Evolutionary conservation across 805 yeast genomes (phyloP).

Genomic region (Candida insectorum): DNA sequence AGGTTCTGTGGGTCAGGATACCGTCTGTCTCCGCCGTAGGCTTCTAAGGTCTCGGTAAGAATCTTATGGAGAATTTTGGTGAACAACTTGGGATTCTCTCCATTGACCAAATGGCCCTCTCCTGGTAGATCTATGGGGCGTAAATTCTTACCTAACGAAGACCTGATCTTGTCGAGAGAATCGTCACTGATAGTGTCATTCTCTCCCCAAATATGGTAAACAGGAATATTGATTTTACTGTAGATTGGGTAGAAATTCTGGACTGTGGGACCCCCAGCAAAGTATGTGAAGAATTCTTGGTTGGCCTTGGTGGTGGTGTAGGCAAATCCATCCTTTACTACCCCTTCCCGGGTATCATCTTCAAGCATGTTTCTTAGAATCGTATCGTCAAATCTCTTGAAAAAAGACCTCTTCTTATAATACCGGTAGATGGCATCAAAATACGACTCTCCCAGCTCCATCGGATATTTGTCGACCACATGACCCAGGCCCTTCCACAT

Average conservation of each 20-base stretch:
- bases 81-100: slow-evolving; percentile 4
- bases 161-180: not conserved
- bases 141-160: slow-evolving; percentile 1
- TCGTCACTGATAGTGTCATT: slow-evolving; percentile 1
- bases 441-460: slow-evolving; percentile 1
- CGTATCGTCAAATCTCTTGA: slow-evolving; percentile 2
- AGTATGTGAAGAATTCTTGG: slow-evolving; percentile 3
- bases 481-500: not conserved
- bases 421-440: not conserved
- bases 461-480: not conserved
- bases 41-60: too few relatives aligned
- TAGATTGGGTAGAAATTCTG: not conserved
- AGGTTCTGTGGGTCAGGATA: too few relatives aligned
- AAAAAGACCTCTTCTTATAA: slow-evolving; percentile 2
- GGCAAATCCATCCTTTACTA: not conserved
- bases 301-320: slow-evolving; percentile 1
- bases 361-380: slow-evolving; percentile 3
- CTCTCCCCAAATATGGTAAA: slow-evolving; percentile 5
- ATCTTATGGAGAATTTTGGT: slow-evolving; percentile 3
- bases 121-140: slow-evolving; percentile 4
- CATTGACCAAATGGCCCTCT: slow-evolving; percentile 3
- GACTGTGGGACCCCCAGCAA: not conserved
- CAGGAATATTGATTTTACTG: slow-evolving; percentile 2
- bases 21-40: too few relatives aligned
- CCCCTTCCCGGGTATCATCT: slow-evolving; percentile 1